Base-by-base conservation (phyloP, 148 eudicot genomes). In the Selenicereus undatus region DNA sequence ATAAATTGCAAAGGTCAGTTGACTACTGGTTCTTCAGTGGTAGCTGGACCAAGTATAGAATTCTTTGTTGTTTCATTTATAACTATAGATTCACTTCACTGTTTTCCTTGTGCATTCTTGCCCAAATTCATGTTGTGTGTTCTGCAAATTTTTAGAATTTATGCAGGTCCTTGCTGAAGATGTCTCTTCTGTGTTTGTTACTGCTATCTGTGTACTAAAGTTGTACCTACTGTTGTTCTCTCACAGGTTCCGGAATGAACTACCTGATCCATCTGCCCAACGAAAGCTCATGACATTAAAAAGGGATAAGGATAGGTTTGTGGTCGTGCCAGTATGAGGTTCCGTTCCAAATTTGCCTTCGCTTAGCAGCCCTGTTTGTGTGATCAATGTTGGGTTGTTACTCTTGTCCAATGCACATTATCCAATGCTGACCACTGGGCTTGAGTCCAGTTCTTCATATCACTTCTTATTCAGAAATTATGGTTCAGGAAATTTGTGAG, bases 191-290 rank as follows among this genome's bases (percentile, higher is more conserved):
- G 39, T 71, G 65, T 21, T 64, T 73, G 11, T 43, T 76, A 75
- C 64, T 76, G 45, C 58, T 71, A 30, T 73, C 12, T 64, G 24
- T 45, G 21, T 54, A 42, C 51, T 51, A 26, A 58, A 39, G 11
- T 79, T 43, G 14, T 76, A n/a, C 60, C 79, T 68, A 60, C 71
- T 42, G 73, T 26, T 74, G 72, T 29, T 78, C 18, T 72, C 72
- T 81, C 83, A 83, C 80, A 96, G 99, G 86, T 96, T 96, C 80
- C 91, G 97, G 73, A 94, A 93, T 88, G 98, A 92, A 88, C 89
- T 96, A 75, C 99, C 99, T 82, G 99, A 96, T 88, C 94, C 96
- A 69, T 88, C 94, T 66, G 92, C 95, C 70, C 97, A 93, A 80
- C 91, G 89, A 60, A 96, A 96, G 91, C 92, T 96, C 76, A 81